These are phyloP conservation scores for Nemania sp. DNA, from an alignment of 2,329 filamentous ascomycete genomes.

Conservation along the genomic window DNA sequence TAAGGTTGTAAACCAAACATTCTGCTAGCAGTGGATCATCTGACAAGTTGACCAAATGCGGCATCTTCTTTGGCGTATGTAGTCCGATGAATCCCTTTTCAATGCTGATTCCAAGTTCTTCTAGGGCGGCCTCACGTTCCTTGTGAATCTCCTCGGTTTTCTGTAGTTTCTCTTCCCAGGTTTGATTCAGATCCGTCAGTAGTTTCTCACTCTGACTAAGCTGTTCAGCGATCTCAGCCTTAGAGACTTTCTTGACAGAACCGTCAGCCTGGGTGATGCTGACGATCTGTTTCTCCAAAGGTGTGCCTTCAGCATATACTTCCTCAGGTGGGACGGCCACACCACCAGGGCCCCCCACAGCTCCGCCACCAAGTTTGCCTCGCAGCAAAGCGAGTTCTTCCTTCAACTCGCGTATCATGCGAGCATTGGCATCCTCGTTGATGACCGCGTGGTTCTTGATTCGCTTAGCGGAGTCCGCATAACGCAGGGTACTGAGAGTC, in stretches of 20 bases:
- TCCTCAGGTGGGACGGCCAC: constrained; percentile 72
- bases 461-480: constrained; percentile 96
- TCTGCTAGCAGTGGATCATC: constrained; percentile 93
- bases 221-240: constrained; percentile 97
- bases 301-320: constrained; percentile 91
- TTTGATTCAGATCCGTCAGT: constrained; percentile 95
- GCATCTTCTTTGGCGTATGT: constrained; percentile 98
- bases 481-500: constrained; percentile 92
- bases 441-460: constrained; percentile 99
- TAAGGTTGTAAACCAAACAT: constrained; percentile 97
- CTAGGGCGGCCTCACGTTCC: constrained; percentile 91
- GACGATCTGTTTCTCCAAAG: constrained; percentile 94
- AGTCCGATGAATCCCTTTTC: constrained; percentile 97
- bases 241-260: constrained; percentile 92
- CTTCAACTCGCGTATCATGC: constrained; percentile 98
- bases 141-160: constrained; percentile 99
- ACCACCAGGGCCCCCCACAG: constrained; percentile 59
- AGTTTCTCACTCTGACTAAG: constrained; percentile 96
- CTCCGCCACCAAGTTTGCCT: constrained; percentile 80
- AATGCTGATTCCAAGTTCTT: constrained; percentile 98
- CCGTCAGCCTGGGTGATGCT: constrained; percentile 91
- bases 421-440: constrained; percentile 98
- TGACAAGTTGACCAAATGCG: constrained; percentile 97
- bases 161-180: constrained; percentile 95
- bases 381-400: constrained; percentile 89